phyloP scores from a whole-genome alignment of 306 rosid genomes.

The Medicago lupulina region DNA sequence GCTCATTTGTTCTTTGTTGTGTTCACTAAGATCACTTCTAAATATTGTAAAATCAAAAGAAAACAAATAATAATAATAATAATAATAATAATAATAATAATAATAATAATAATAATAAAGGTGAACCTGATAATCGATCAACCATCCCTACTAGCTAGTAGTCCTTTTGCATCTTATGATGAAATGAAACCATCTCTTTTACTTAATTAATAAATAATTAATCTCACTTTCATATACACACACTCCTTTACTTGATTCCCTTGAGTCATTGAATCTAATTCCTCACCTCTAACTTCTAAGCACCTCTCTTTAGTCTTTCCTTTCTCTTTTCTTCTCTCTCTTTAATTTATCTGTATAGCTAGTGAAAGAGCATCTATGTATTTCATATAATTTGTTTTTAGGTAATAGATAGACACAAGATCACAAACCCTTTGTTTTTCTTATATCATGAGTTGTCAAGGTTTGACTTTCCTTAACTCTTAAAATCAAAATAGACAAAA shows the following conservation, averaged over 20 bases:
- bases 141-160: slow-evolving; percentile 9
- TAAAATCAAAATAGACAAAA: slow-evolving; percentile 27
- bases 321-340: not conserved
- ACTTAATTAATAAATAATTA: slow-evolving; percentile 26
- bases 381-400: slow-evolving; percentile 12
- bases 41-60: too few species aligned
- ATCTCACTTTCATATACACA: slow-evolving; percentile 25
- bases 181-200: slow-evolving; percentile 17
- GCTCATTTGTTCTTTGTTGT: too few species aligned
- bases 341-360: slow-evolving; percentile 18
- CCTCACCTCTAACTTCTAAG: slow-evolving; percentile 45
- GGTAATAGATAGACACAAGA: slow-evolving; percentile 26
- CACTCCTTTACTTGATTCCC: slow-evolving; percentile 53
- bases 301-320: slow-evolving; percentile 26
- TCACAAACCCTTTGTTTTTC: slow-evolving; percentile 27
- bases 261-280: slow-evolving; percentile 54
- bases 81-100: too few species aligned
- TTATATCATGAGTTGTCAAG: slow-evolving; percentile 25
- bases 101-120: too few species aligned
- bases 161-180: slow-evolving; percentile 20
- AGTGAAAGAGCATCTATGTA: slow-evolving; percentile 29
- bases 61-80: too few species aligned
- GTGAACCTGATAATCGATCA: slow-evolving; percentile 25
- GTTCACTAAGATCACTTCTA: too few species aligned
- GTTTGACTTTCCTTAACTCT: slow-evolving; percentile 47